Base-by-base conservation (phyloP, 441 rosid species). In the Syzygium malaccense region DNA sequence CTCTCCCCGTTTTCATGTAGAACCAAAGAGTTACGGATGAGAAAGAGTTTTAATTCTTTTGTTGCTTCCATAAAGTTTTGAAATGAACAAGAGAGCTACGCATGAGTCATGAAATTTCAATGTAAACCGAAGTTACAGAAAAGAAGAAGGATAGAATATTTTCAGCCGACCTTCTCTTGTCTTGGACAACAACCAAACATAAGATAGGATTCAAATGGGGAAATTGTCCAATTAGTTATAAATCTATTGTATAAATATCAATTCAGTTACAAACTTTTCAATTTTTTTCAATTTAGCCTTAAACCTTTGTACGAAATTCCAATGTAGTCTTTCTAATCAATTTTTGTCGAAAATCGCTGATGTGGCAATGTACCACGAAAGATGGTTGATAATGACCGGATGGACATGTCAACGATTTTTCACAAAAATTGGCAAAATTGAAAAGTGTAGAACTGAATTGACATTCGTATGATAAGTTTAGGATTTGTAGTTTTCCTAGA, bases 211-310 rank as follows among this genome's bases (percentile, higher is more conserved):
- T 71, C 37, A 41, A 23, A 4, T 25, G 12, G 8, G 1, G 1
- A 23, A 68, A 33, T 33, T 68, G 25, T 5, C 8, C 0, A 5
- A 71, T 71, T 0, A 3, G 2, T 37, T 8, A 5, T 37, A 71
- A 37, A 37, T 3, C 13, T 33, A 5, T 6, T 37, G 1, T 0
- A 5, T 0, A 0, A 0, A 33, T 9, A 6, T 2, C 7, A 20
- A 71, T 71, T 20, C 1, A 71, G 1, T 37, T 2, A 5, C 11
- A 23, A 20, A 20, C 2, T 5, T 37, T 37, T 37, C 1, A 6
- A 11, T 32, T 11, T 11, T 20, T 19, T 0, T 2, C 14, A 71
- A 20, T 33, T 71, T 20, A 20, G 4, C 6, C 0, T 1, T 4
- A 71, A 6, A 71, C 1, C 13, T 37, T 3, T 37, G 4, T 6